Conservation (phyloP, 2,329 filamentous ascomycete species). For the Claviceps maximensis region DNA sequence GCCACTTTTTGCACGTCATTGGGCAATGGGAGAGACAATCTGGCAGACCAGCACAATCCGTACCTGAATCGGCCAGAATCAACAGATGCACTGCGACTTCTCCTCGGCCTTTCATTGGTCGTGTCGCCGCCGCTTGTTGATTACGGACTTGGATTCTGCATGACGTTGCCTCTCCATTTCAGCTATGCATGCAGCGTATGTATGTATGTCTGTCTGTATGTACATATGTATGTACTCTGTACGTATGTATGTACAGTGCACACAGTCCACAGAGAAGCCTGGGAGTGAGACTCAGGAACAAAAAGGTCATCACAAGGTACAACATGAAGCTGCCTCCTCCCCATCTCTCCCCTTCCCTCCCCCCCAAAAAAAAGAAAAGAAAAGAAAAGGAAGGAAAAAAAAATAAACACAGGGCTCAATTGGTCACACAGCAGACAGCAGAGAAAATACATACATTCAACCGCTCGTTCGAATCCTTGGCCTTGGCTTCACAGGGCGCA, state of each 20-base stretch:
- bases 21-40: not conserved
- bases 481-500: not conserved
- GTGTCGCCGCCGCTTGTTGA: not conserved
- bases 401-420: not conserved
- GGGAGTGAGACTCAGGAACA: not conserved
- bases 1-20: not conserved
- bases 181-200: not conserved
- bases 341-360: too few species aligned
- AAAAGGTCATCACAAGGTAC: not conserved
- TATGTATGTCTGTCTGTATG: too few species aligned
- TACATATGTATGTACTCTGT: not conserved
- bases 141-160: not conserved
- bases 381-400: too few species aligned
- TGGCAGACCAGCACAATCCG: not conserved
- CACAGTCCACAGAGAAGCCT: too few species aligned
- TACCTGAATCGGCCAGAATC: not conserved
- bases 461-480: not conserved
- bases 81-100: not conserved
- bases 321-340: not conserved
- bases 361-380: too few species aligned
- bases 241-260: too few species aligned
- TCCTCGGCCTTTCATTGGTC: not conserved
- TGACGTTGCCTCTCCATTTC: not conserved
- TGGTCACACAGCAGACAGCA: not conserved
- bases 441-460: not conserved